phyloP scores from a whole-genome alignment of 1,139 yeast genomes.

The Meyerozyma carpophila region DNA sequence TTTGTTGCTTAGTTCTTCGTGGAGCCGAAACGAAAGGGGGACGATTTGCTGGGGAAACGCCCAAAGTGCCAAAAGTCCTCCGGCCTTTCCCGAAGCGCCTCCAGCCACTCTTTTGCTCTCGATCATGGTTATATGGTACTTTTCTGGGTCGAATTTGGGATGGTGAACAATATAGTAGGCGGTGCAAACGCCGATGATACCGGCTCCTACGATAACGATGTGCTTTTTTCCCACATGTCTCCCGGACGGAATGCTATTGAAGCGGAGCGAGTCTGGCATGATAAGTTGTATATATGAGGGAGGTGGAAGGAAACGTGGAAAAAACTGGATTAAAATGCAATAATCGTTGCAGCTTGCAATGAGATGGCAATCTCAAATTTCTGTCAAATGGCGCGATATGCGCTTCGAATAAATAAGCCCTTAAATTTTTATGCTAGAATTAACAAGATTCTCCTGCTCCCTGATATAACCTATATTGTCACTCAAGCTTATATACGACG shows the following conservation, averaged over 20 bases:
- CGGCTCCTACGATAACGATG: slow-evolving; percentile 83
- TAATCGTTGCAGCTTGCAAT: too few relatives aligned
- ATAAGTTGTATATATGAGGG: not conserved
- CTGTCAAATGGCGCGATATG: too few relatives aligned
- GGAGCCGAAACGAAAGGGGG: slow-evolving; percentile 80
- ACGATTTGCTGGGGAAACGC: slow-evolving; percentile 96
- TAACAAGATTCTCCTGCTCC: not conserved
- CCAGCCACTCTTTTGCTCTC: slow-evolving; percentile 94
- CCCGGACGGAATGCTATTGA: slow-evolving; percentile 46
- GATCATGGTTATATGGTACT: slow-evolving; percentile 77
- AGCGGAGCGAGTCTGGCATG: slow-evolving; percentile 35
- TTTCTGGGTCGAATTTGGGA: slow-evolving; percentile 66
- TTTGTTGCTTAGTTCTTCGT: slow-evolving; percentile 73
- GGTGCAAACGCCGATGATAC: slow-evolving; percentile 92
- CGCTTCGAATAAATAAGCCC: too few relatives aligned
- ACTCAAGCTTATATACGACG: too few relatives aligned
- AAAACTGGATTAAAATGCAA: not conserved
- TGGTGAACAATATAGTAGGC: slow-evolving; percentile 86
- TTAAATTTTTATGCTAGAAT: too few relatives aligned
- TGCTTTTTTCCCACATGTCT: slow-evolving; percentile 59
- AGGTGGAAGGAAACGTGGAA: not conserved
- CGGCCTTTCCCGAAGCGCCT: slow-evolving; percentile 97
- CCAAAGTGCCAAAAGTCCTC: slow-evolving; percentile 91
- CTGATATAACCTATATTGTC: not conserved
- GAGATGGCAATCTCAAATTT: too few relatives aligned